These are phyloP conservation scores for Cyberlindnera meyerae DNA, from an alignment of 805 yeast genomes.

Conservation along the genomic window DNA sequence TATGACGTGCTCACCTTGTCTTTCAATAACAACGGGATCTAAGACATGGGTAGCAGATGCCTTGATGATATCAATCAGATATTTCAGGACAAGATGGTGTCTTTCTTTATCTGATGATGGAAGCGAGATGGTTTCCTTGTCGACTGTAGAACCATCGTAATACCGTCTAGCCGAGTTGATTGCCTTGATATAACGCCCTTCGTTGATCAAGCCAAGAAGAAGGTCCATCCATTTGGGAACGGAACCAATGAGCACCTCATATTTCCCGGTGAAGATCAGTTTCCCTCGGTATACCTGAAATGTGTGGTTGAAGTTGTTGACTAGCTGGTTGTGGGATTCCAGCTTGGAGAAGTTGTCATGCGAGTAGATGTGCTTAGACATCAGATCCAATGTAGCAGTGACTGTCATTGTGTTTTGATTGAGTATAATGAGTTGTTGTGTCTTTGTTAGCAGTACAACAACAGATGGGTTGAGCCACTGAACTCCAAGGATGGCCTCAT, in stretches of 20 bases:
- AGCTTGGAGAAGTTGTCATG: slow-evolving; percentile 27
- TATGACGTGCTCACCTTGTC: slow-evolving; percentile 23
- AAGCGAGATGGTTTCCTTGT: slow-evolving; percentile 49
- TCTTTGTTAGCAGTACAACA: slow-evolving; percentile 37
- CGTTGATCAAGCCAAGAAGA: slow-evolving; percentile 52
- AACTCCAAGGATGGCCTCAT: slow-evolving; percentile 47
- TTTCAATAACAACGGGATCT: slow-evolving; percentile 8
- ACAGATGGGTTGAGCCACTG: slow-evolving; percentile 51
- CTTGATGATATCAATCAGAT: slow-evolving; percentile 51
- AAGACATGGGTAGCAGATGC: slow-evolving; percentile 27
- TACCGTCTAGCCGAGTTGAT: slow-evolving; percentile 49
- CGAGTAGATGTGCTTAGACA: slow-evolving; percentile 32
- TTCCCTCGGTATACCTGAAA: slow-evolving; percentile 39
- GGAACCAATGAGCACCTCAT: slow-evolving; percentile 52
- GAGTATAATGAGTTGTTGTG: slow-evolving; percentile 41
- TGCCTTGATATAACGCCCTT: slow-evolving; percentile 49
- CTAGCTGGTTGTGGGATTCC: slow-evolving; percentile 10
- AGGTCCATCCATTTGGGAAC: slow-evolving; percentile 61
- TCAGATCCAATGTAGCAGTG: slow-evolving; percentile 15
- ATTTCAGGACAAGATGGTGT: slow-evolving; percentile 44
- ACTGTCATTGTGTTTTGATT: slow-evolving; percentile 36
- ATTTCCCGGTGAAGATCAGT: slow-evolving; percentile 48
- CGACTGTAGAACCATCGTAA: slow-evolving; percentile 41
- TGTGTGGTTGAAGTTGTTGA: slow-evolving; percentile 20
- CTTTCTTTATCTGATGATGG: slow-evolving; percentile 44